phyloP scores from a whole-genome alignment of 441 rosid genomes.

The Mallotus repandus region DNA sequence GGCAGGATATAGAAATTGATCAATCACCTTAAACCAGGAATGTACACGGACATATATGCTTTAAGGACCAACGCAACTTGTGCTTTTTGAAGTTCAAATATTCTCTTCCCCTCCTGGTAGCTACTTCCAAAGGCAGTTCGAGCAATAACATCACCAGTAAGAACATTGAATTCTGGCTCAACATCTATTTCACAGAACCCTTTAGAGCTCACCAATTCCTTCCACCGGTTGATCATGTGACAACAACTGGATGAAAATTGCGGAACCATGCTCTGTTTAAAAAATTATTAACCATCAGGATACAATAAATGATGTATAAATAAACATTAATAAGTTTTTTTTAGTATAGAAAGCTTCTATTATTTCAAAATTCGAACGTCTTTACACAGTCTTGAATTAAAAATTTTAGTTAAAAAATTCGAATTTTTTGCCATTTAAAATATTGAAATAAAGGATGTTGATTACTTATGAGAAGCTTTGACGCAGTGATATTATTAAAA shows the following conservation, averaged over 20 bases:
- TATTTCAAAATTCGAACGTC: no score
- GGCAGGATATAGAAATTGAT: not conserved
- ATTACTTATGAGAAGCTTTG: no score
- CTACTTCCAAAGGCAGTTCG: conserved; percentile 37
- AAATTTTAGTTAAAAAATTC: no score
- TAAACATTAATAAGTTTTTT: no score
- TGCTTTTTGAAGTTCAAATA: conserved; percentile 29
- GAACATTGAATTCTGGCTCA: conserved; percentile 17
- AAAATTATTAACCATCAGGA: not conserved
- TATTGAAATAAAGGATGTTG: no score
- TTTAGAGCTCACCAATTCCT: not conserved
- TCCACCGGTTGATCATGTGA: conserved; percentile 19
- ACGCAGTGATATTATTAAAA: no score
- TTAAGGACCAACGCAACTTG: conserved; percentile 21
- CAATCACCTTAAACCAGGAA: conserved; percentile 29
- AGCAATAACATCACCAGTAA: conserved; percentile 29
- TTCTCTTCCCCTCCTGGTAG: conserved; percentile 29
- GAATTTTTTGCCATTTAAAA: no score
- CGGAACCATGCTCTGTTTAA: conserved; percentile 24
- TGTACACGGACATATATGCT: conserved; percentile 15
- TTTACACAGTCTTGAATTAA: no score
- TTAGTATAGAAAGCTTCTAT: no score
- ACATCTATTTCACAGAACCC: conserved; percentile 27
- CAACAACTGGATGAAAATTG: conserved; percentile 26
- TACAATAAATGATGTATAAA: no score